Percentiles rank a stretch among this genome's conserved stretches.
Evolutionary conservation across 495 filamentous ascomycete genomes (phyloP).

Genomic region (Physcia stellaris): DNA sequence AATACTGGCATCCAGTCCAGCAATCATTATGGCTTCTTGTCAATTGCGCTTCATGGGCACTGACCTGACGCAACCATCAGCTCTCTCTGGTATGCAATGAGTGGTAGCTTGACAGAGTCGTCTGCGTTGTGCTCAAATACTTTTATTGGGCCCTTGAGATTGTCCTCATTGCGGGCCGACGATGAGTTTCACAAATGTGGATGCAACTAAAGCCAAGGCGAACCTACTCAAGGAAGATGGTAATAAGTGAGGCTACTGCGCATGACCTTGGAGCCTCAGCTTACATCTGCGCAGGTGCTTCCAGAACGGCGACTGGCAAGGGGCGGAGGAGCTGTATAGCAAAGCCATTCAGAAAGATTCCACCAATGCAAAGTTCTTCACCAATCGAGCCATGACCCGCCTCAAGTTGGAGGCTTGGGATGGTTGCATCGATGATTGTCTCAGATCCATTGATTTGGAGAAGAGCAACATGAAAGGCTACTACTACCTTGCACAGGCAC

Average conservation of each 20-base stretch:
- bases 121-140: too few species aligned
- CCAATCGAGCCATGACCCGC: slow-evolving; percentile 81
- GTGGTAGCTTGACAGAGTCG: too few species aligned
- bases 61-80: too few species aligned
- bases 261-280: neutral
- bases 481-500: slow-evolving; percentile 73
- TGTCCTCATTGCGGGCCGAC: too few species aligned
- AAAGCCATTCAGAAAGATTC: slow-evolving; percentile 51
- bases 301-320: slow-evolving; percentile 52
- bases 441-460: slow-evolving; percentile 53
- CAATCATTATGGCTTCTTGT: too few species aligned
- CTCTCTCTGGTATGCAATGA: too few species aligned
- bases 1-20: too few species aligned
- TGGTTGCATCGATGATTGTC: slow-evolving; percentile 69
- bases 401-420: slow-evolving; percentile 57
- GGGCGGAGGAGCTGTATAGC: slow-evolving; percentile 68
- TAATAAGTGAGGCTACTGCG: slow-evolving; percentile 29
- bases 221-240: slow-evolving; percentile 42
- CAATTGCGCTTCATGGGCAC: too few species aligned
- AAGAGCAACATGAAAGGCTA: slow-evolving; percentile 55
- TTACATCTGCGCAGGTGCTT: slow-evolving; percentile 31
- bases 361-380: slow-evolving; percentile 40
- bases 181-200: too few species aligned
- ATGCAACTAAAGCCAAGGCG: too few species aligned
- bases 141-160: too few species aligned